Base-by-base conservation (phyloP, 2,329 filamentous ascomycete species). In the Cladosporium phlei region DNA sequence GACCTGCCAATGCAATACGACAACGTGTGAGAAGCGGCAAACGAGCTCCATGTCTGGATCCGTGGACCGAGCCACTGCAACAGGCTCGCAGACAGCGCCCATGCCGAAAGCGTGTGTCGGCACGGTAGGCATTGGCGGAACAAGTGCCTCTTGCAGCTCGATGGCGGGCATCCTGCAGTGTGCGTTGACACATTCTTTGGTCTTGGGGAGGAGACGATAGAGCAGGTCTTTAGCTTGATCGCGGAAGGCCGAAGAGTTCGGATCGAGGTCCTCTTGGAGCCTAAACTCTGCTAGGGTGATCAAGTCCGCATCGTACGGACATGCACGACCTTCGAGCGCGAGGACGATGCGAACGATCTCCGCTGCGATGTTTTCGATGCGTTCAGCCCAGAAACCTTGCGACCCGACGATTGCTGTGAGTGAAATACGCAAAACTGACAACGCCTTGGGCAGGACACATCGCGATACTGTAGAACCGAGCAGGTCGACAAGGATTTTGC, bases 1-100 rank as follows among this genome's bases (percentile, higher is more conserved):
- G 3, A 95, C 84, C 38, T 86, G 79, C 89, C 90, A 96, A 66
- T 96, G 89, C 20, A 97, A 70, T 5, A 93, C 76, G 11, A 86
- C 82, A 35, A 96, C 79, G 60, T 96, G 91, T 4, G 88, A 84
- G 39, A 95, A 75, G 34, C 87, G 81, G 34, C 82, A 83, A 1
- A 87, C 81, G 63, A 95, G 79, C 49, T 88, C 83, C 19, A 59
- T 55, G 20, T 63, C 58, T 4, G 58, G 53, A 45, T 64, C 61
- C 16, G 35, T 9, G 14, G 27, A 30, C 17, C 10, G 21, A 12
- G 38, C 27, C 6, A 14, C 25, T n/a, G 17, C 27, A 14, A 29
- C 30, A 5, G 42, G 42, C 47, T 49, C 43, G 22, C 46, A 37
- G n/a, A 47, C 32, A 4, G 39, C 34, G 19, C 29, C 39, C 34